These are phyloP conservation scores for Fagus crenata DNA, from an alignment of 306 rosid genomes.

Conservation along the genomic window DNA sequence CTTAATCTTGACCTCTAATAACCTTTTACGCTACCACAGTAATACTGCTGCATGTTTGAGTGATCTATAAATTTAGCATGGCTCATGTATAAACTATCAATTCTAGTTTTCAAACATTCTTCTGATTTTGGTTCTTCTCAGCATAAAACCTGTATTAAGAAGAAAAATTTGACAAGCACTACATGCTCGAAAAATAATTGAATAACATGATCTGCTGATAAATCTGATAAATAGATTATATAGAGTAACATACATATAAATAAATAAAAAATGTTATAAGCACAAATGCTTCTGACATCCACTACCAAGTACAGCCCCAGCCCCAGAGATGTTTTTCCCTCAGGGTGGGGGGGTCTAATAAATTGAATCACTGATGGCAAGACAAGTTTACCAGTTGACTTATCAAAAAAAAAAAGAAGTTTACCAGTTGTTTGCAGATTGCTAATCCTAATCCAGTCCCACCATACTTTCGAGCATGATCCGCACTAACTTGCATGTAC, in stretches of 20 bases:
- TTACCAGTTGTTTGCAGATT: conserved; percentile 97
- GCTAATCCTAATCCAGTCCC: conserved; percentile 97
- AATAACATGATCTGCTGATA: no score
- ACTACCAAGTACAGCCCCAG: neutral
- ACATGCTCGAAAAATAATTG: neutral
- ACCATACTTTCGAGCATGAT: conserved; percentile 94
- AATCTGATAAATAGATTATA: neutral
- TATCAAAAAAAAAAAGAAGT: neutral
- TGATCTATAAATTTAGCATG: neutral
- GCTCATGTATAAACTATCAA: neutral
- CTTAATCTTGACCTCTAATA: neutral
- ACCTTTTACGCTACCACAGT: neutral
- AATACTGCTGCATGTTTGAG: neutral
- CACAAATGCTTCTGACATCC: neutral
- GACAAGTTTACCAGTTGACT: conserved; percentile 61
- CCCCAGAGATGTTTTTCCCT: neutral
- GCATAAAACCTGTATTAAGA: neutral
- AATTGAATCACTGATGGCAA: neutral
- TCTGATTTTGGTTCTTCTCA: neutral
- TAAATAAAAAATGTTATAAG: neutral
- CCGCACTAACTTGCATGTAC: conserved; percentile 99
- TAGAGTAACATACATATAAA: neutral
- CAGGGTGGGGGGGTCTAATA: neutral
- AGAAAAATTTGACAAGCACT: neutral
- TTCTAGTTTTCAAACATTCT: neutral